These are phyloP conservation scores for Trifolium subterraneum DNA, from an alignment of 306 rosid species.

Conservation along the genomic window DNA sequence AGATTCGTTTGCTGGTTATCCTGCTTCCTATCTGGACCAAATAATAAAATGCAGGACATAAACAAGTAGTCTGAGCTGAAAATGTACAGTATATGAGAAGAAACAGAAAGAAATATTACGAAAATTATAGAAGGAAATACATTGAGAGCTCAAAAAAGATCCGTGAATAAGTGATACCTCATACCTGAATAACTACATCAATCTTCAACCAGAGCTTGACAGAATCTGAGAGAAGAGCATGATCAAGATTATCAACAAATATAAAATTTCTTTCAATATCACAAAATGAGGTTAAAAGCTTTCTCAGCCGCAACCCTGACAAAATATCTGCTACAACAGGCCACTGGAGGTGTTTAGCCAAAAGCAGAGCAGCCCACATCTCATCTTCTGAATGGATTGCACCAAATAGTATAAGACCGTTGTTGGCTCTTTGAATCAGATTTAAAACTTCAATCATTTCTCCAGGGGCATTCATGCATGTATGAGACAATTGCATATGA, in stretches of 20 bases:
- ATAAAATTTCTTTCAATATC: conserved; percentile 62
- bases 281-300: conserved; percentile 65
- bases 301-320: conserved; percentile 90
- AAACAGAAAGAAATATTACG: conserved; percentile 15
- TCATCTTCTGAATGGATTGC: conserved; percentile 87
- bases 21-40: conserved; percentile 85
- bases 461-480: conserved; percentile 45
- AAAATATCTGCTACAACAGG: conserved; percentile 90
- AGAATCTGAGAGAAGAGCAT: conserved; percentile 75
- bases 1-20: conserved; percentile 87
- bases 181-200: conserved; percentile 93
- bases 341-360: conserved; percentile 90
- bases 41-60: conserved; percentile 32
- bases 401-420: conserved; percentile 78
- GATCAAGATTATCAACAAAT: conserved; percentile 92
- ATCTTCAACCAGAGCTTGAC: conserved; percentile 63
- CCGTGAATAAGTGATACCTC: conserved; percentile 62
- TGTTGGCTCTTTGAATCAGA: conserved; percentile 57
- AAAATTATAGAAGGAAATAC: conserved; percentile 31
- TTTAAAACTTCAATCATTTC: conserved; percentile 64
- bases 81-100: not conserved
- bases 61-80: conserved; percentile 13
- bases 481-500: conserved; percentile 48
- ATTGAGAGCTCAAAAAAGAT: conserved; percentile 1
- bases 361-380: conserved; percentile 90